phyloP scores from a whole-genome alignment of 768 basidiomycete species.

The Leucosporidium yakuticum region DNA sequence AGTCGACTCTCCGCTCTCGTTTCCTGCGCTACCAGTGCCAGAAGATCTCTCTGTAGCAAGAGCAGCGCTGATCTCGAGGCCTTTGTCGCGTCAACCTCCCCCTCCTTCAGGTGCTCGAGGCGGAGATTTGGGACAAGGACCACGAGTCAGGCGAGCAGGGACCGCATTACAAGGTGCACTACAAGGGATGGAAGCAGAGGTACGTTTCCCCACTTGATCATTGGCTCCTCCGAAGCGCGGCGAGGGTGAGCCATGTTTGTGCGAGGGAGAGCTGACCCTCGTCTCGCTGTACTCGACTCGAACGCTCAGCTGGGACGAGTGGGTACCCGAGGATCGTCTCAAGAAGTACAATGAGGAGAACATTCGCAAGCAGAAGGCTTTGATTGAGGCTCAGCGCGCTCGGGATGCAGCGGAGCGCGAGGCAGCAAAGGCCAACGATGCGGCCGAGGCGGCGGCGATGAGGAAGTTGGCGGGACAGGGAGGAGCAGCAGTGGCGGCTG shows the following conservation, averaged over 20 bases:
- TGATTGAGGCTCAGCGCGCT: slow-evolving; percentile 50
- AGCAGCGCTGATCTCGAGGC: not conserved
- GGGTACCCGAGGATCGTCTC: slow-evolving; percentile 74
- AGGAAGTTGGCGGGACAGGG: slow-evolving; percentile 55
- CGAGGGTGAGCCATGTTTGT: not conserved
- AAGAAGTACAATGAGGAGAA: slow-evolving; percentile 80
- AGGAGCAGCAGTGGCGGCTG: slow-evolving; percentile 55
- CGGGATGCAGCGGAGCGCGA: slow-evolving; percentile 38
- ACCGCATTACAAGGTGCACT: slow-evolving; percentile 89
- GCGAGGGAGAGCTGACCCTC: not conserved
- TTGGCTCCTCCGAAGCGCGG: not conserved
- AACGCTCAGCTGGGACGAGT: slow-evolving; percentile 94
- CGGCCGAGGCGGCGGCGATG: slow-evolving; percentile 27
- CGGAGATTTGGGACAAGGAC: slow-evolving; percentile 10
- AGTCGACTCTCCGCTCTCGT: slow-evolving; percentile 13
- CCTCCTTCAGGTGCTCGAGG: slow-evolving; percentile 12
- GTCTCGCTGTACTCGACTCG: not conserved
- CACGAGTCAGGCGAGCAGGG: slow-evolving; percentile 47
- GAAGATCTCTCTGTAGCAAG: not conserved
- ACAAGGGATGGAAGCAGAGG: slow-evolving; percentile 99
- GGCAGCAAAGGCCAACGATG: slow-evolving; percentile 20
- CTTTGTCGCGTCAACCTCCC: not conserved
- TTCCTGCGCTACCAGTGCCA: too few relatives aligned
- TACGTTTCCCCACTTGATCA: slow-evolving; percentile 48
- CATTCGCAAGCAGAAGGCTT: slow-evolving; percentile 65